A percentile compares a stretch with the other conserved stretches of the same genome.
These are phyloP conservation scores for Gnaphalium uliginosum DNA, from an alignment of 129 eudicot species.

Conservation along the genomic window DNA sequence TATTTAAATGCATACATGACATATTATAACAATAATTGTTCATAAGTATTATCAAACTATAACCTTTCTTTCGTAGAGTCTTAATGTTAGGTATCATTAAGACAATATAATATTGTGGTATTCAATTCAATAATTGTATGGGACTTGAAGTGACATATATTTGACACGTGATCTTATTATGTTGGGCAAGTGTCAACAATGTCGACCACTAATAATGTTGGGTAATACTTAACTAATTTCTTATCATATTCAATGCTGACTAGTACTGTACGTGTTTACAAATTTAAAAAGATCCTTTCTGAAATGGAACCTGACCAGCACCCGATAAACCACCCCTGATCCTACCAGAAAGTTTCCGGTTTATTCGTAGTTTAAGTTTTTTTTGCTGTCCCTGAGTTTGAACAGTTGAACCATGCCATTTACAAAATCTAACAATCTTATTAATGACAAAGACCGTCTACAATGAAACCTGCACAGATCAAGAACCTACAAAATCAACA, in stretches of 20 bases:
- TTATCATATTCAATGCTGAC: background rate
- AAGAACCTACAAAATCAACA: background rate
- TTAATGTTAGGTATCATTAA: slow-evolving; percentile 9
- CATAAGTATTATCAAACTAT: too few species aligned
- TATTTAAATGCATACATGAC: too few species aligned
- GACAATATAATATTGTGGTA: slow-evolving; percentile 6
- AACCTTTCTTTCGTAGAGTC: background rate
- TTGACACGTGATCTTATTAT: slow-evolving; percentile 18
- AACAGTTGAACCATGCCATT: background rate
- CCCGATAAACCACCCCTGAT: too few species aligned
- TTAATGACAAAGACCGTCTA: background rate
- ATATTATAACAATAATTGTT: too few species aligned
- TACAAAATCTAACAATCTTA: background rate
- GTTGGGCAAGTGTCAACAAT: slow-evolving; percentile 34
- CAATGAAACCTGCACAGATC: background rate
- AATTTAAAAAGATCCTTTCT: too few species aligned
- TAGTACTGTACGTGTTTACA: too few species aligned
- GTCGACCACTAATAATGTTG: slow-evolving; percentile 31
- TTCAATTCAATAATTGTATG: background rate
- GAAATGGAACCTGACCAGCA: too few species aligned
- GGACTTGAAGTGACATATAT: background rate
- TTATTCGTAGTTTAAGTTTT: too few species aligned
- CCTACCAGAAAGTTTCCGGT: too few species aligned
- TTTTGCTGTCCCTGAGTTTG: background rate
- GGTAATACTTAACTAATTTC: slow-evolving; percentile 28